Evolutionary conservation across 1,284 basidiomycete species (phyloP).

Genomic region (Boletus sp.): DNA sequence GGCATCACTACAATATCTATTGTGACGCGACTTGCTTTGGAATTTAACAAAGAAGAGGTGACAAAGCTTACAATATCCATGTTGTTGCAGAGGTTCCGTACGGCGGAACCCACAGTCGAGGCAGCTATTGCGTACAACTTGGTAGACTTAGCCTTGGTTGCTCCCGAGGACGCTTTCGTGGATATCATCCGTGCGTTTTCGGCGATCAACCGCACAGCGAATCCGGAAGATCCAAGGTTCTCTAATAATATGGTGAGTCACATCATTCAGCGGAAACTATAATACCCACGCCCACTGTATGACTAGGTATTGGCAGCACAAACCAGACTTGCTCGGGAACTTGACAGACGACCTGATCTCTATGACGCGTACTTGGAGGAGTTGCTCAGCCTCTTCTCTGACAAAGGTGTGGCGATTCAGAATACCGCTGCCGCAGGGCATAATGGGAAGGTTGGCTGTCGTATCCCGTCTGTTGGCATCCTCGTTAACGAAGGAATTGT

Average conservation of each 20-base stretch:
- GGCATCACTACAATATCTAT: slow-evolving; percentile 90
- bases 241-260: slow-evolving; percentile 75
- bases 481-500: slow-evolving; percentile 10
- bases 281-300: neutral
- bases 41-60: slow-evolving; percentile 80
- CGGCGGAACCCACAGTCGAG: slow-evolving; percentile 82
- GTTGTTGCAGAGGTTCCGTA: slow-evolving; percentile 84
- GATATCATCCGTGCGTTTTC: slow-evolving; percentile 88
- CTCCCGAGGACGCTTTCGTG: slow-evolving; percentile 73
- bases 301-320: slow-evolving; percentile 79
- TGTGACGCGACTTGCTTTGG: slow-evolving; percentile 77
- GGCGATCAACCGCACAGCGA: slow-evolving; percentile 77
- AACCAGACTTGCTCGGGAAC: slow-evolving; percentile 78
- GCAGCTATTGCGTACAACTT: slow-evolving; percentile 89
- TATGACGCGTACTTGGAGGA: slow-evolving; percentile 83
- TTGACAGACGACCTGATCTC: slow-evolving; percentile 67
- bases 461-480: slow-evolving; percentile 1
- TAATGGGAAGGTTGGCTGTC: slow-evolving; percentile 53
- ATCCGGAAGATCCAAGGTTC: slow-evolving; percentile 80
- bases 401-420: slow-evolving; percentile 91
- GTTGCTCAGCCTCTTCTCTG: slow-evolving; percentile 80
- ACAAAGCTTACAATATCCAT: slow-evolving; percentile 87
- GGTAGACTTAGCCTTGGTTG: slow-evolving; percentile 82
- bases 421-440: slow-evolving; percentile 65
- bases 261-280: neutral